Conservation (phyloP, 2,329 filamentous ascomycete genomes). For the Thielaviopsis ethacetica region DNA sequence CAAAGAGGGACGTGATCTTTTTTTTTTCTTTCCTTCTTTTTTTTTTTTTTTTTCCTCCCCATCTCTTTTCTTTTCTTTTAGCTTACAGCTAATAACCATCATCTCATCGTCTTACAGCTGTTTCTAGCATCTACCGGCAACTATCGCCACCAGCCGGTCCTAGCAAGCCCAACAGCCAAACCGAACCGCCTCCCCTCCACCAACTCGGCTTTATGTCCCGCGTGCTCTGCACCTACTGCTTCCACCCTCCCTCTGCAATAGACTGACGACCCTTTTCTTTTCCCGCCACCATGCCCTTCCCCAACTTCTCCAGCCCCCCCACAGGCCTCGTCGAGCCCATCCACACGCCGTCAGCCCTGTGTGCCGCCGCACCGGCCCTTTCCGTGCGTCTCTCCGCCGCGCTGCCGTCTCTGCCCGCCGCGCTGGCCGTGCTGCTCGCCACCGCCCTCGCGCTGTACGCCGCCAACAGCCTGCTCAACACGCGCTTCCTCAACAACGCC, state of each 20-base stretch:
- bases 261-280: not conserved
- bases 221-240: not conserved
- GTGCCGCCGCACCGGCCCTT: too few relatives aligned
- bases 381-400: not conserved
- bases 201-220: not conserved
- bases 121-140: too few relatives aligned
- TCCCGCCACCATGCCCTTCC: not conserved
- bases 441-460: not conserved
- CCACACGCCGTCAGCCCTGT: not conserved
- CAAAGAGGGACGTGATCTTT: not conserved
- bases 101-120: too few relatives aligned
- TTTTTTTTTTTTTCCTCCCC: too few relatives aligned
- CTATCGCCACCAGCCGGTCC: too few relatives aligned
- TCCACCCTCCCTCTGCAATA: not conserved
- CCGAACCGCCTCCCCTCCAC: not conserved
- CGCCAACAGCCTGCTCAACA: not conserved
- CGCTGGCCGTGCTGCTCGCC: not conserved
- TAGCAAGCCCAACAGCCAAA: too few relatives aligned
- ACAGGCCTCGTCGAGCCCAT: not conserved
- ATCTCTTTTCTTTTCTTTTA: too few relatives aligned
- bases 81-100: too few relatives aligned
- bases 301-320: not conserved
- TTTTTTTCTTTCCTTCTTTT: too few relatives aligned
- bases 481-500: constrained; percentile 21
- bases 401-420: too few relatives aligned